Base-by-base conservation (phyloP, 2,329 filamentous ascomycete species). In the Pezizomycotina sp. region DNA sequence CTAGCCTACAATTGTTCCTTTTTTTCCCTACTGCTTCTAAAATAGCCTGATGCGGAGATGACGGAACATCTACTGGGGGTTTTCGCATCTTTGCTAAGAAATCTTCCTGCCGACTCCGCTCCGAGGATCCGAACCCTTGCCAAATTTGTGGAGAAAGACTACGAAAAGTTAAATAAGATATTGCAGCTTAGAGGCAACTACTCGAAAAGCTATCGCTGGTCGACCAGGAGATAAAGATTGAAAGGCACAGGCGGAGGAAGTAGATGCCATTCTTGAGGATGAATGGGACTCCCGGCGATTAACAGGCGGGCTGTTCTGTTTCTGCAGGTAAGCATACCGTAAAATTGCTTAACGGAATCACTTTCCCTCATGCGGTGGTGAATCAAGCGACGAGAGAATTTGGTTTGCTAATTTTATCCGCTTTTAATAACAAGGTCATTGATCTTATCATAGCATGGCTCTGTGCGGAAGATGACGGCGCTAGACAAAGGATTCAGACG, bases 141-240 rank as follows among this genome's bases (percentile, higher is more conserved):
- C 30, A 98, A 98, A 53, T 95, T 95, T 51, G 77, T 92, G 12
- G 89, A 98, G 56, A 92, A 82, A 54, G 74, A 92, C 47, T 92
- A 91, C 55, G 81, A 76, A 48, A 95, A 95, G 62, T 71, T 82
- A 23, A 60, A 55, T 4, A 80, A 74, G 53, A 62, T 95, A 4
- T 56, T 92, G 22, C 63, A 67, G 42, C 57, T 93, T 30, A 69
- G 84, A 25, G 61, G 70, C 30, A 76, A 79, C 8, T 92, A 83
- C 53, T 67, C 68, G 0, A 61, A 65, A 0, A 69, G 10, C 58
- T 91, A 1, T 61, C 59, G 1, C 60, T 64, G 0, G 72, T 80
- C 1, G 77, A 84, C 33, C 58, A 64, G 33, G 61, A 66, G 32
- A 75, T 84, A 37, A 62, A 61, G 10, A 59, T 61, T 10, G 70